Base-by-base conservation (phyloP, 257 asterid species). In the Solanum bukasovii region DNA sequence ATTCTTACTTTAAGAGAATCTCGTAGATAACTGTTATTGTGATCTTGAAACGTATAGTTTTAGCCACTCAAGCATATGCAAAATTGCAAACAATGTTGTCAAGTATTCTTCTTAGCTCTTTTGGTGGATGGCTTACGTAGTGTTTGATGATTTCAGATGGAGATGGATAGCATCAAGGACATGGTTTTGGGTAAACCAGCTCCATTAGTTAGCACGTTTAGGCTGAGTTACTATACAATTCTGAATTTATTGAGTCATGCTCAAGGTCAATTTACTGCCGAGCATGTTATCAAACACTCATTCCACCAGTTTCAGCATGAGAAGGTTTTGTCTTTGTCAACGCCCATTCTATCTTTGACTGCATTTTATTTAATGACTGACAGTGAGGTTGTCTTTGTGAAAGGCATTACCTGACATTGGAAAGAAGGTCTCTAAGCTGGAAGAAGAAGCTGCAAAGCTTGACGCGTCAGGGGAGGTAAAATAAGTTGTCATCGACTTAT, bases 171-270 rank as follows among this genome's bases (percentile, higher is more conserved):
- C 91, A 95, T 97, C 31, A 93, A 94, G 95, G 99, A 97, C 92
- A 97, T 97, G 98, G 95, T 97, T 87, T 90, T 97, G 93, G 99
- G 99, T n/a, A 95, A 91, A 90, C 99, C 99, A 18, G 99, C 99
- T 61, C 99, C 99, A 56, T 88, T 97, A 90, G 94, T 97, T 93
- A 97, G 99, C 91, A 97, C 99, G 18, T 97, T 97, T 93, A 93
- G 99, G 93, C 91, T 97, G 84, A 97, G 99, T 92, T 97, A 97
- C 94, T 97, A 96, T 91, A 91, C 99, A 38, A 95, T 97, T 90
- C 87, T 97, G 90, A 97, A 97, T 90, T 93, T 97, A 89, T 94
- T 97, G 99, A 97, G 98, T 90, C 98, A 98, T 73, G 98, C 99
- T 81, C 98, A 97, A 92, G 99, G 99, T 71, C 99, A 96, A 91